Conservation (phyloP, 1,284 basidiomycete species). For the Mixia osmundae region DNA sequence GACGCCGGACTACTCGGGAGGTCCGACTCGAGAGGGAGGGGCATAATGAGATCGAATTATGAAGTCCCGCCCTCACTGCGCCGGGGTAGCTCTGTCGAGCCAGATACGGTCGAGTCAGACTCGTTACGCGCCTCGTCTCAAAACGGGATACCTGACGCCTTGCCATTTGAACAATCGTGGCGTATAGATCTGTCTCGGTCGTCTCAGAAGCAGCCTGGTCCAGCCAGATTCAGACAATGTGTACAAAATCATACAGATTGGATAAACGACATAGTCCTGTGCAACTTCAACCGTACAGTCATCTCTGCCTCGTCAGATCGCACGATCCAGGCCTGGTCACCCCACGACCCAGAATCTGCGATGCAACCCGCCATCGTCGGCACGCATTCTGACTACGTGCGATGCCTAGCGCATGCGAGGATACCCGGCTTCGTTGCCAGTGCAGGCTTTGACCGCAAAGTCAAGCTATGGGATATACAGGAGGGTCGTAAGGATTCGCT, state of each 20-base stretch:
- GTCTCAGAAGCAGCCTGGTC: constrained; percentile 10
- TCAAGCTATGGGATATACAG: constrained; percentile 80
- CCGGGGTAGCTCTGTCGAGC: too few species aligned
- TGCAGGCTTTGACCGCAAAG: constrained; percentile 76
- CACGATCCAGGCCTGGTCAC: constrained; percentile 80
- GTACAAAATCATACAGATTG: constrained; percentile 38
- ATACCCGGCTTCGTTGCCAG: constrained; percentile 74
- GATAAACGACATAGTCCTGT: constrained; percentile 85
- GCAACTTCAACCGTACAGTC: constrained; percentile 85
- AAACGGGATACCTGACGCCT: constrained; percentile 15
- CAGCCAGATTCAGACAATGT: constrained; percentile 21
- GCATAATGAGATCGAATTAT: too few species aligned
- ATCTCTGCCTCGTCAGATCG: constrained; percentile 90
- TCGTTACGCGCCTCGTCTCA: not conserved
- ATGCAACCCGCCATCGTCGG: constrained; percentile 45
- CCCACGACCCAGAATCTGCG: constrained; percentile 38
- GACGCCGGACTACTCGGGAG: too few species aligned
- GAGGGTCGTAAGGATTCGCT: constrained; percentile 20
- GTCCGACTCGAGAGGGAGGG: too few species aligned
- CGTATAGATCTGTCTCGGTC: constrained; percentile 40
- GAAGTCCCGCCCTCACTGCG: too few species aligned
- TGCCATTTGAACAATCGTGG: constrained; percentile 52
- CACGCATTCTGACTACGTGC: constrained; percentile 76
- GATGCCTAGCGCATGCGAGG: constrained; percentile 51
- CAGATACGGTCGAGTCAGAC: constrained; percentile 9